Evolutionary conservation across 164 flowering plant genomes (phyloP).

Genomic region (Magnolia sinica): DNA sequence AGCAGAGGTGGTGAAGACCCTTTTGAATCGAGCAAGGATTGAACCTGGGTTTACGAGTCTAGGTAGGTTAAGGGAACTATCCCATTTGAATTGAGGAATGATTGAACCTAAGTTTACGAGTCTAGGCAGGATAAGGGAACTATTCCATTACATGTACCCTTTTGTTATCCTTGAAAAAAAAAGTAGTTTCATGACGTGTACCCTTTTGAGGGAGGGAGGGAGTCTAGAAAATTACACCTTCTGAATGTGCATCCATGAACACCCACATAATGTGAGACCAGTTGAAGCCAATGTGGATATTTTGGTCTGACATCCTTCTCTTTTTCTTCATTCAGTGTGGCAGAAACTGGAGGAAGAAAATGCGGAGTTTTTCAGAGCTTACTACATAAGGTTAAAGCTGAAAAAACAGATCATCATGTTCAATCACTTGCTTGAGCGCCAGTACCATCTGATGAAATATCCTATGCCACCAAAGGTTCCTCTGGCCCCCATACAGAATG

Average conservation of each 20-base stretch:
- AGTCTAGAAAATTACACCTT: not conserved
- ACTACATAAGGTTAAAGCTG: constrained; percentile 84
- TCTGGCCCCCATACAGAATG: constrained; percentile 83
- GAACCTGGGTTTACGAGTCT: constrained; percentile 94
- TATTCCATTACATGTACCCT: not conserved
- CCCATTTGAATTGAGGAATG: constrained; percentile 78
- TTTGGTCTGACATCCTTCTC: constrained; percentile 10
- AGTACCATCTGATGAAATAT: constrained; percentile 73
- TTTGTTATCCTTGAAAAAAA: not conserved
- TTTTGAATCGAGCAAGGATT: constrained; percentile 80
- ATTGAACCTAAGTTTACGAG: constrained; percentile 95
- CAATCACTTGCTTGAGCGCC: constrained; percentile 89
- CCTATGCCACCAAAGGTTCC: constrained; percentile 74
- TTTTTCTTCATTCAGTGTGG: constrained; percentile 61
- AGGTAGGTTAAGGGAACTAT: constrained; percentile 65
- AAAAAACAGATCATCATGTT: constrained; percentile 89
- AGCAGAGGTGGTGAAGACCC: constrained; percentile 90
- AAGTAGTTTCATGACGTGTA: not conserved
- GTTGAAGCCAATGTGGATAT: too few species aligned
- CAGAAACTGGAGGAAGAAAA: constrained; percentile 98
- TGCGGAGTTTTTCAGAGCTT: constrained; percentile 93
- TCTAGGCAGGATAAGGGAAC: constrained; percentile 51
- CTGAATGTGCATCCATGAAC: not conserved
- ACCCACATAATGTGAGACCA: too few species aligned
- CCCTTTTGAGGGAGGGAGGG: not conserved